phyloP scores from a whole-genome alignment of 441 rosid species.

The Erysimum cheiri region DNA sequence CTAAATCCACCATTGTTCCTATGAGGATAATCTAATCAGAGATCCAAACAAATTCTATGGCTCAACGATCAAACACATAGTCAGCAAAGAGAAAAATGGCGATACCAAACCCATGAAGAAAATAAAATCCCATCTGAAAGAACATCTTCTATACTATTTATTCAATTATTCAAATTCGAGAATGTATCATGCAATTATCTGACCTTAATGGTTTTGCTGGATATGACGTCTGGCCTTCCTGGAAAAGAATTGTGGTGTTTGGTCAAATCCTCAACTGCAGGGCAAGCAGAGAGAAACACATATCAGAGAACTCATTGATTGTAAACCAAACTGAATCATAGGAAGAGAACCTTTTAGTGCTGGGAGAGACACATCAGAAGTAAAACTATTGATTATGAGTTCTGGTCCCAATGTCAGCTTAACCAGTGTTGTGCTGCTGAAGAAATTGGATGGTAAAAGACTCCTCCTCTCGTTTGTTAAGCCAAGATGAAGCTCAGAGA shows the following conservation, averaged over 20 bases:
- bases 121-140: conserved; percentile 23
- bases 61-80: conserved; percentile 15
- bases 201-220: conserved; percentile 6
- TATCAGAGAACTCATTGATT: background rate
- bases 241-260: background rate
- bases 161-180: background rate
- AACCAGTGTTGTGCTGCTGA: background rate
- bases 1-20: background rate
- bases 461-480: background rate
- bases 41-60: background rate
- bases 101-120: conserved; percentile 28
- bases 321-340: background rate
- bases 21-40: background rate
- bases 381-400: background rate
- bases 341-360: background rate
- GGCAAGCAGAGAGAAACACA: background rate
- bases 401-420: background rate
- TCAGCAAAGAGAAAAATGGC: background rate
- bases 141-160: background rate
- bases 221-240: background rate
- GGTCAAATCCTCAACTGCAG: conserved; percentile 7
- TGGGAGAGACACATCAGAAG: background rate
- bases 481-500: background rate
- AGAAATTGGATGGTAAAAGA: background rate
- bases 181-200: background rate